These are phyloP conservation scores for Sugiyamaella floridensis DNA, from an alignment of 805 yeast genomes.

Conservation along the genomic window DNA sequence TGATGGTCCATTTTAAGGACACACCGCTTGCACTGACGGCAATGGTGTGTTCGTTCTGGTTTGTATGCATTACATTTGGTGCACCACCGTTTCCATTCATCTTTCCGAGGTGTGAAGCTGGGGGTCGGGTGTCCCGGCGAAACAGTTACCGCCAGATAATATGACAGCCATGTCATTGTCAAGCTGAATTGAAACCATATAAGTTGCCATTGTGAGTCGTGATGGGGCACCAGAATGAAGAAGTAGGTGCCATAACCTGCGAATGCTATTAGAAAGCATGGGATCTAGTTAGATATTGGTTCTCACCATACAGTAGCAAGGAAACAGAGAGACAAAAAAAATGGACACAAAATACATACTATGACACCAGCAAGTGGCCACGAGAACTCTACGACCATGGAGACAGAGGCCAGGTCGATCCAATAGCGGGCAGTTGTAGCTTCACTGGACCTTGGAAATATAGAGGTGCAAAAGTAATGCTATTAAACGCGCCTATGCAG, in stretches of 20 bases:
- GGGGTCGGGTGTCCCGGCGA: slow-evolving; percentile 65
- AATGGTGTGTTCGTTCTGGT: slow-evolving; percentile 83
- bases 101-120: slow-evolving; percentile 37
- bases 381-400: slow-evolving; percentile 14
- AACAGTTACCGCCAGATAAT: slow-evolving; percentile 56
- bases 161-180: slow-evolving; percentile 65
- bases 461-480: no score
- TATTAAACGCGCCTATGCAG: no score
- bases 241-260: slow-evolving; percentile 59
- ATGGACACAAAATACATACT: no score
- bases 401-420: no score
- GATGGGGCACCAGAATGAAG: slow-evolving; percentile 43
- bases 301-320: background rate
- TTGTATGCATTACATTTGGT: slow-evolving; percentile 63
- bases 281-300: slow-evolving; percentile 42
- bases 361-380: slow-evolving; percentile 27
- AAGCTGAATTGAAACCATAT: slow-evolving; percentile 42
- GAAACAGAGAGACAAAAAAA: background rate
- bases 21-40: slow-evolving; percentile 59
- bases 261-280: slow-evolving; percentile 47
- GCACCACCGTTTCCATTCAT: slow-evolving; percentile 65
- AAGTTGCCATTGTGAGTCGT: slow-evolving; percentile 37
- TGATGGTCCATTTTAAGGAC: slow-evolving; percentile 92
- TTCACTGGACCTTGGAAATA: no score
- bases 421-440: no score